Evolutionary conservation across 1,139 yeast genomes (phyloP).

Genomic region (Pichiaceae sp.): DNA sequence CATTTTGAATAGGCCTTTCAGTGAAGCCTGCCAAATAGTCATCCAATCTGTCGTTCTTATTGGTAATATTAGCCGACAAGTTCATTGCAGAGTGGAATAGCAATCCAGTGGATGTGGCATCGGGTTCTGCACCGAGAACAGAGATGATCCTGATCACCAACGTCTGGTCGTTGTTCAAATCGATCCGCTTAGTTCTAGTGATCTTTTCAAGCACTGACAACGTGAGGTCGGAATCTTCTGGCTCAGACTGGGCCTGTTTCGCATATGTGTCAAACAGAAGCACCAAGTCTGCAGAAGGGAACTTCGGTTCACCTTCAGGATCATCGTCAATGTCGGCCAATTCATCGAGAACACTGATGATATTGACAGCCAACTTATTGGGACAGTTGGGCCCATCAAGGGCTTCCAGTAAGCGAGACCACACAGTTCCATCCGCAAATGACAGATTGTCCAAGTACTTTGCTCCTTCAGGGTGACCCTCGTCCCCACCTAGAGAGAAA

Average conservation of each 20-base stretch:
- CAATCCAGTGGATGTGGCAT: background rate
- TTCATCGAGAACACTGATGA: constrained; percentile 1
- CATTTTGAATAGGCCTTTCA: background rate
- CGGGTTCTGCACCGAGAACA: background rate
- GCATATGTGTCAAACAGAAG: background rate
- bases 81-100: constrained; percentile 3
- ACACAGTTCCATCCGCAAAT: background rate
- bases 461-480: background rate
- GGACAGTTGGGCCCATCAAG: background rate
- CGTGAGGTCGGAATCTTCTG: background rate
- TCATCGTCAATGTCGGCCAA: background rate
- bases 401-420: background rate
- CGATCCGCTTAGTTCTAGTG: background rate
- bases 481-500: background rate
- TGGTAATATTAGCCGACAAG: constrained; percentile 1
- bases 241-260: background rate
- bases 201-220: background rate
- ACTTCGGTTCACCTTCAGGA: background rate
- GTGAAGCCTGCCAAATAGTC: background rate
- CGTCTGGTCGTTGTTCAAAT: background rate
- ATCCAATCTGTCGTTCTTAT: background rate
- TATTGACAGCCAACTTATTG: background rate
- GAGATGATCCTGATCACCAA: background rate
- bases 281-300: background rate
- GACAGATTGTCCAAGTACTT: background rate